Evolutionary conservation across 805 yeast species (phyloP).

Genomic region (Dipodascopsis uninucleata): DNA sequence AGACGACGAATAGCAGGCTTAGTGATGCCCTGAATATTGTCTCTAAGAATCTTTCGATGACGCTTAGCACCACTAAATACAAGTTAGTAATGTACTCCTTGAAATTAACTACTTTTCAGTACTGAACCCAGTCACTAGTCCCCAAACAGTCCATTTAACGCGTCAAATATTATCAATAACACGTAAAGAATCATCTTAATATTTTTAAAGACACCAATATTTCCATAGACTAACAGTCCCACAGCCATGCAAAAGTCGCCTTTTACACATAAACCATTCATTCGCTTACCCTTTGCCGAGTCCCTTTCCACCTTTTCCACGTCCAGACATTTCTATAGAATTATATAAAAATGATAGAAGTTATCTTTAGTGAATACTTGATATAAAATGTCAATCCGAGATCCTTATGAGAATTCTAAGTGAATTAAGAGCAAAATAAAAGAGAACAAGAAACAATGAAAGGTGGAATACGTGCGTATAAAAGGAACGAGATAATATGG

Average conservation of each 20-base stretch:
- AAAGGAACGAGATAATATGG: constrained; percentile 13
- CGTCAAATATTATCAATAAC: constrained; percentile 1
- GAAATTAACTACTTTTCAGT: too few species aligned
- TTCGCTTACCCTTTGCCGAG: constrained; percentile 70
- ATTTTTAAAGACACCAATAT: too few species aligned
- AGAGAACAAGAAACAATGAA: not conserved
- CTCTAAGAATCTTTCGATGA: constrained; percentile 99
- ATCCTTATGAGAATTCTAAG: not conserved
- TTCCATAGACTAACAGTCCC: too few species aligned
- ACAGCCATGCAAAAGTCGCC: not conserved
- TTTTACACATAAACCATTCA: not conserved
- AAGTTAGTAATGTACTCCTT: constrained; percentile 11
- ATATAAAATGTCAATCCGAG: constrained; percentile 1
- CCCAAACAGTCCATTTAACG: too few species aligned
- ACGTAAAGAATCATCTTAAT: not conserved
- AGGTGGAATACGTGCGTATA: not conserved
- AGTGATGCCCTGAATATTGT: constrained; percentile 99
- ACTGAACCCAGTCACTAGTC: too few species aligned
- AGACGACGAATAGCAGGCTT: constrained; percentile 99
- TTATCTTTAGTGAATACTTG: not conserved
- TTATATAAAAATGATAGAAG: constrained; percentile 2
- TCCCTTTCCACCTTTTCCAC: constrained; percentile 99
- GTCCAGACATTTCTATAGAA: constrained; percentile 76
- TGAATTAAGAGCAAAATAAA: too few species aligned
- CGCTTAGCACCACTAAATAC: constrained; percentile 89